Evolutionary conservation across 306 rosid species (phyloP), one percentile per base, ranked within the genome.

Genomic region (Nissolia schottii): DNA sequence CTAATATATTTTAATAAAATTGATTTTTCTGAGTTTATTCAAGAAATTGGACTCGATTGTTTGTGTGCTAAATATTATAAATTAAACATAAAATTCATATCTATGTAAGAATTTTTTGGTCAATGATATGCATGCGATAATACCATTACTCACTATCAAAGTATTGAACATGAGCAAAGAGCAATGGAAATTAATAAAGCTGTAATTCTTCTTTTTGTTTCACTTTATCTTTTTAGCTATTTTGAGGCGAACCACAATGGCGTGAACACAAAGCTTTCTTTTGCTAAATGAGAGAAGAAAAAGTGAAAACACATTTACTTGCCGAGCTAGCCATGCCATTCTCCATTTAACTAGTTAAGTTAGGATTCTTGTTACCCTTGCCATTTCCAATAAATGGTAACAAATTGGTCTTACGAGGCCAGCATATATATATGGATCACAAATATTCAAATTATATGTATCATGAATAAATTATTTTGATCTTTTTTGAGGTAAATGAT

Each of bases 231-330:
- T 48, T 72, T 20, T 29, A 79, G 46, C 70, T 27, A 71, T 72
- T 73, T 79, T 48, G 43, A 48, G 59, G 27, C 45, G n/a, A 49
- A 66, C 43, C 79, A 49, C 4, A 41, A 37, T 29, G n/a, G 6
- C 38, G 59, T 37, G 53, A 56, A 15, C 57, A 49, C 40, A 79
- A 73, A 57, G 16, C 18, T 64, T 63, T 25, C 19, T 23, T 50
- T 53, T 20, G 38, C 67, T 31, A 50, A 59, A 40, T 20, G 8
- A 5, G 59, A 63, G 34, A 32, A 51, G 29, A 63, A 70, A 63
- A 70, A 63, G 41, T 29, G 22, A 31, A 32, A 35, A 20, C 48
- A 64, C 7, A 20, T 40, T 78, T 71, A 78, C 54, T 66, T 78
- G 59, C 34, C 34, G 3, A 38, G 23, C 56, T 59, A 45, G 67